Evolutionary conservation across 352 stramenopile genomes (phyloP), one percentile per base, ranked within the genome.

Genomic region (Phytophthora macrochlamydospora): DNA sequence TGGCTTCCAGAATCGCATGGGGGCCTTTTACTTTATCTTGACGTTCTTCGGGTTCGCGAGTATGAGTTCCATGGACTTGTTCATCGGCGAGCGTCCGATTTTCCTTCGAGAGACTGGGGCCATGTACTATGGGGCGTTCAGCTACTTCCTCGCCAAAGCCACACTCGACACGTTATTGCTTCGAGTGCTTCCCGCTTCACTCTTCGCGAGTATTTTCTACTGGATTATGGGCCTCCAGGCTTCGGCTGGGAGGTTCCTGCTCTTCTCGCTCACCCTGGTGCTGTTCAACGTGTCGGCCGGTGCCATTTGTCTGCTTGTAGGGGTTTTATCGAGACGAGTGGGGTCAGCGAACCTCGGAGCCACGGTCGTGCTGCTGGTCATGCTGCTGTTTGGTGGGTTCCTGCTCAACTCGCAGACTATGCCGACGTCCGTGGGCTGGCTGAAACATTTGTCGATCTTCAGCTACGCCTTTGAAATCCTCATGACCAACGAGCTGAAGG

Each of bases 131-230:
- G 70, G 76, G 28, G 76, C 81, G n/a, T 85, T 87, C 53, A 88
- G 78, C 65, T 92, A 92, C 58, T 92, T 89, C 50, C 44, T 90
- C 1, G 80, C 84, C 56, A 92, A 92, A 62, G 72, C 80, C 3
- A 67, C 74, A 18, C 76, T 91, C 37, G 85, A 93, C 58, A 79
- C 82, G 32, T 37, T 90, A 29, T 69, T 90, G 42, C 71, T 93
- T 7, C 83, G 85, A n/a, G 69, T 93, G n/a, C 57, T 93, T 32
- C 85, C 85, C 2, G 78, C 82, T 11, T 75, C 83, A 12, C 65
- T 90, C 43, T 93, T 92, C 62, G 75, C 78, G n/a, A 81, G 78
- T 31, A 89, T 93, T 51, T 91, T 92, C 49, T 93, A 93, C 74
- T 89, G 82, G 74, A 75, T 93, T 64, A 93, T 93, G 83, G 85